These are phyloP conservation scores for Yamadazyma spencermartinsiae DNA, from an alignment of 1,139 yeast species.

Conservation along the genomic window DNA sequence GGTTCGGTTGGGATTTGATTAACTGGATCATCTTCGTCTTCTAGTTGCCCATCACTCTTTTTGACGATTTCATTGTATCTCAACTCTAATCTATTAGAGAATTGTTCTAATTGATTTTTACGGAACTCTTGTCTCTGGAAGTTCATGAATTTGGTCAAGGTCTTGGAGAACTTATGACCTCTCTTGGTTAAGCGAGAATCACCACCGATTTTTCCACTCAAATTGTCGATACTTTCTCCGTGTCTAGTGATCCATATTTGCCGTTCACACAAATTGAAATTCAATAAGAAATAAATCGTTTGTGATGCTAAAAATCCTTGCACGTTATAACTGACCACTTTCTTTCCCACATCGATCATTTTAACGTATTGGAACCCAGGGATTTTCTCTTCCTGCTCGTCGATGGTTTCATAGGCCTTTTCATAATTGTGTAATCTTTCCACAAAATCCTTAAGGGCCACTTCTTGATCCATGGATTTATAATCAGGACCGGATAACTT, in stretches of 20 bases:
- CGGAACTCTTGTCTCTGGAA: constrained; percentile 73
- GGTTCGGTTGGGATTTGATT: constrained; percentile 56
- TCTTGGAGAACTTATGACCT: constrained; percentile 71
- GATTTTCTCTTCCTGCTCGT: constrained; percentile 65
- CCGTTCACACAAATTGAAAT: constrained; percentile 86
- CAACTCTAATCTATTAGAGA: constrained; percentile 43
- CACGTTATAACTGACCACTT: constrained; percentile 87
- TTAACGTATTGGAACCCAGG: constrained; percentile 80
- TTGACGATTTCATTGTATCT: constrained; percentile 35
- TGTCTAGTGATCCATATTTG: constrained; percentile 96
- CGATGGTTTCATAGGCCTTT: constrained; percentile 87
- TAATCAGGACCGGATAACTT: constrained; percentile 95
- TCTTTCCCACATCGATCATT: constrained; percentile 94
- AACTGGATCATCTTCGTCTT: constrained; percentile 20
- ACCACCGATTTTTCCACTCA: constrained; percentile 85
- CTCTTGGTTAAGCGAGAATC: constrained; percentile 79
- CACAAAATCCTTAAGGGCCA: constrained; percentile 78
- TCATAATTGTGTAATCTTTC: constrained; percentile 83
- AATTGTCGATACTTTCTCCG: constrained; percentile 88
- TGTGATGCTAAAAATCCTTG: constrained; percentile 94
- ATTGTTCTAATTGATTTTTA: constrained; percentile 58
- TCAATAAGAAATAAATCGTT: constrained; percentile 83
- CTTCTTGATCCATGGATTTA: constrained; percentile 76
- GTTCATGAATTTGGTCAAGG: constrained; percentile 73
- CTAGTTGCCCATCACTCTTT: constrained; percentile 22